phyloP scores from a whole-genome alignment of 2,329 filamentous ascomycete genomes.

The Fusarium sarcochroum region DNA sequence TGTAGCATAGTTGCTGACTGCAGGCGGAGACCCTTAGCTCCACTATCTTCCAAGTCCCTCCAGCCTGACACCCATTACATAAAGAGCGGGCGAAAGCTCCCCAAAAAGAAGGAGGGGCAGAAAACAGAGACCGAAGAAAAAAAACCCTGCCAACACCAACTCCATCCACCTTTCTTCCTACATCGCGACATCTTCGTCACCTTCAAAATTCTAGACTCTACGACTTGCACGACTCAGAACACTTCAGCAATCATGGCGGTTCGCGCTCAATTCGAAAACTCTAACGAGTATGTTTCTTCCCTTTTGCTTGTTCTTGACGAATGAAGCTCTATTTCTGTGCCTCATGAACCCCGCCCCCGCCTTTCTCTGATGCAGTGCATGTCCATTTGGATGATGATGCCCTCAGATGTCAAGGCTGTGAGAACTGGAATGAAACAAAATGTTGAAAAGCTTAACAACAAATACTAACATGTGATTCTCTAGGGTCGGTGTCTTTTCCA shows the following conservation, averaged over 20 bases:
- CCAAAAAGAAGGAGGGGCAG: conserved; percentile 30
- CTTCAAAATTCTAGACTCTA: conserved; percentile 38
- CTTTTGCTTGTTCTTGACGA: background rate
- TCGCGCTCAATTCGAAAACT: conserved; percentile 87
- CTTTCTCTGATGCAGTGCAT: conserved; percentile 26
- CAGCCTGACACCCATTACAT: conserved; percentile 35
- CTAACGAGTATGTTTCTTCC: conserved; percentile 80
- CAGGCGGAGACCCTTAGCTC: conserved; percentile 10
- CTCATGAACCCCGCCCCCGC: conserved; percentile 47
- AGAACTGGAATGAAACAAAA: no score
- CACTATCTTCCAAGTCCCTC: conserved; percentile 15
- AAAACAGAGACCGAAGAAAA: conserved; percentile 15
- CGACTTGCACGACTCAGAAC: conserved; percentile 30
- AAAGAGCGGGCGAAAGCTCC: conserved; percentile 44
- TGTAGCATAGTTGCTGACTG: conserved; percentile 6
- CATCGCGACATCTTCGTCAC: conserved; percentile 31
- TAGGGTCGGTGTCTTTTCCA: conserved; percentile 96
- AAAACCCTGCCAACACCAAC: conserved; percentile 30
- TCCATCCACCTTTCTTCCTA: conserved; percentile 34
- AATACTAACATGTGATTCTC: conserved; percentile 22
- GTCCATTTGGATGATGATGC: conserved; percentile 1
- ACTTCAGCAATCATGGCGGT: conserved; percentile 69
- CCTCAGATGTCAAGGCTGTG: background rate
- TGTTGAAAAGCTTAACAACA: background rate
- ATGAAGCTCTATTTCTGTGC: conserved; percentile 20